phyloP scores from a whole-genome alignment of 208 protist genomes.

The Herpetomonas samuelpessoai region DNA sequence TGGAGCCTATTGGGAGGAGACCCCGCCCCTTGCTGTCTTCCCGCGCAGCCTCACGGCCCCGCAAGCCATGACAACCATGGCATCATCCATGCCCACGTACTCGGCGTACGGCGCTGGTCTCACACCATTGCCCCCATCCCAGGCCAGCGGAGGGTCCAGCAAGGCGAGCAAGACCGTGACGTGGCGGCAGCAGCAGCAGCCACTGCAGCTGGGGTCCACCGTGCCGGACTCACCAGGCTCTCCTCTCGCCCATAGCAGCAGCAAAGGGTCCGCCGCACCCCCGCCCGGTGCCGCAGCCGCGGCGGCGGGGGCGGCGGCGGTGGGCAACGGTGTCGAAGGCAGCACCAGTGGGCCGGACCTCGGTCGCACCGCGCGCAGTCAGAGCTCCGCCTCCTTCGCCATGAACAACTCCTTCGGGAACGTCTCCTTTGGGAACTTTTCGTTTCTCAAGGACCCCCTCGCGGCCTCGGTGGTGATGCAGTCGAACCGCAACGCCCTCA shows the following conservation, averaged over 20 bases:
- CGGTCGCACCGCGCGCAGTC: not conserved
- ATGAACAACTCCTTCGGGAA: constrained; percentile 12
- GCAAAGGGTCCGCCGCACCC: no score
- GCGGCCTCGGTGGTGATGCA: constrained; percentile 27
- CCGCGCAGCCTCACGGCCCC: not conserved
- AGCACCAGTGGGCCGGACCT: not conserved
- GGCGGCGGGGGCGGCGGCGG: no score
- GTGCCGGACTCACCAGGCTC: not conserved
- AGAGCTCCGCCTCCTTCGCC: not conserved
- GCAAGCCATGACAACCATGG: not conserved
- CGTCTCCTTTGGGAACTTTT: constrained; percentile 13
- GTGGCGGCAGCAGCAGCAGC: not conserved
- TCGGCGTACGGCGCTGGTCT: not conserved
- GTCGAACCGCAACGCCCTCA: constrained; percentile 47
- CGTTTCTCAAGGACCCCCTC: constrained; percentile 19
- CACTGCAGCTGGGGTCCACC: not conserved
- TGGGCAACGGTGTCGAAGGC: no score
- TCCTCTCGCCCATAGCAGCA: no score
- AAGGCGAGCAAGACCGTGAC: not conserved
- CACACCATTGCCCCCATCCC: not conserved
- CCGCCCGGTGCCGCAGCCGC: no score
- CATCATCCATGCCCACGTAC: not conserved
- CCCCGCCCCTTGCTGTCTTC: not conserved
- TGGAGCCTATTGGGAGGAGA: no score
- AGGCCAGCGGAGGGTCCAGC: not conserved